Evolutionary conservation across 345 rosid species (phyloP).

Genomic region (sweet orange (Citrus sinensis)): DNA sequence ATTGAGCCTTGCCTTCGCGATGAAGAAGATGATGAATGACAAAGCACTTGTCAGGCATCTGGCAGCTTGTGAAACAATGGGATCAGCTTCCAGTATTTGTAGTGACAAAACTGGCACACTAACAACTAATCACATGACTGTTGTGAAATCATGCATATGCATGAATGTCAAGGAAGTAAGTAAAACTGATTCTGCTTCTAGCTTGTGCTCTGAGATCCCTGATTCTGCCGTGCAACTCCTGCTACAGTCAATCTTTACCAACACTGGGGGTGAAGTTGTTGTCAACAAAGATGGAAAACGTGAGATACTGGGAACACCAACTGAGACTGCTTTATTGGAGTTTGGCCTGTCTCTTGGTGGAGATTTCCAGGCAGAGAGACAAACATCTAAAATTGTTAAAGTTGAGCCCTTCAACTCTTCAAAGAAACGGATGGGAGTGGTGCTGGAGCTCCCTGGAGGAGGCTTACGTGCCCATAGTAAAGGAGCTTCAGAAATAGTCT

Average conservation of each 20-base stretch:
- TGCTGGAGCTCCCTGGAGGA: slow-evolving; percentile 66
- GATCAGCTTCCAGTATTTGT: slow-evolving; percentile 89
- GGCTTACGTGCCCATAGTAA: slow-evolving; percentile 69
- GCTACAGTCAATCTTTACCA: slow-evolving; percentile 76
- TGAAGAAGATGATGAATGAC: slow-evolving; percentile 99
- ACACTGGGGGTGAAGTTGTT: slow-evolving; percentile 90
- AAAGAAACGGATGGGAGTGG: slow-evolving; percentile 88
- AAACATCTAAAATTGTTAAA: slow-evolving; percentile 51
- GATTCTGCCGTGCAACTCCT: slow-evolving; percentile 51
- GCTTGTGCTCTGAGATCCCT: slow-evolving; percentile 55
- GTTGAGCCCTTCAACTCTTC: slow-evolving; percentile 95
- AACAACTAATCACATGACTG: slow-evolving; percentile 91
- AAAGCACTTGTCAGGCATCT: slow-evolving; percentile 90
- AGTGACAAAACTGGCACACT: slow-evolving; percentile 95
- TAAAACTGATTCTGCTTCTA: slow-evolving; percentile 34
- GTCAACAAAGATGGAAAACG: slow-evolving; percentile 57
- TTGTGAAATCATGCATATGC: slow-evolving; percentile 85
- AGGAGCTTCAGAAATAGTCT: slow-evolving; percentile 92
- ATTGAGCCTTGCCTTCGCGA: slow-evolving; percentile 93
- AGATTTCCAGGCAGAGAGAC: slow-evolving; percentile 59
- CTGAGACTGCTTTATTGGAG: slow-evolving; percentile 83
- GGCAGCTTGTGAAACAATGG: slow-evolving; percentile 98
- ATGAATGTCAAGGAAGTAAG: slow-evolving; percentile 52
- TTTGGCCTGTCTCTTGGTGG: slow-evolving; percentile 84
- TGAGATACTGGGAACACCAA: slow-evolving; percentile 84